Conservation (phyloP, 2,329 filamentous ascomycete genomes). For the Ilyonectria destructans region DNA sequence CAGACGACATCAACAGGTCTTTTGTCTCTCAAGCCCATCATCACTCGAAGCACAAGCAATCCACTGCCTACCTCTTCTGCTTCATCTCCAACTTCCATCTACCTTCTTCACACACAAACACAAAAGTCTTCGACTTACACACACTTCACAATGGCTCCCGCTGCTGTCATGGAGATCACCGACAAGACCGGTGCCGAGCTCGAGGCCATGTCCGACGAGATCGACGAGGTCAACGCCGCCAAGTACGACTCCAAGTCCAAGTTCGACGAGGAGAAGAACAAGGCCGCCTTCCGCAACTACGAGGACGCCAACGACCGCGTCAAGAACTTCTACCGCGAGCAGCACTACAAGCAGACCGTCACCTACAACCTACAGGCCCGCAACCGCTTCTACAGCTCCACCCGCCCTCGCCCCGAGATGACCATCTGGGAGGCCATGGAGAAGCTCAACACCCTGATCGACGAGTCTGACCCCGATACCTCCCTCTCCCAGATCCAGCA, state of each 20-base stretch:
- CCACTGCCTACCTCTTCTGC: slow-evolving; percentile 5
- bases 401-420: slow-evolving; percentile 78
- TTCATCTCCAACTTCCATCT: slow-evolving; percentile 9
- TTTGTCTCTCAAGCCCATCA: slow-evolving; percentile 28
- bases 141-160: slow-evolving; percentile 47
- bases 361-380: slow-evolving; percentile 89
- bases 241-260: slow-evolving; percentile 70
- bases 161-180: slow-evolving; percentile 46
- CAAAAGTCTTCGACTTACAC: slow-evolving; percentile 35
- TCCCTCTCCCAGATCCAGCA: slow-evolving; percentile 91
- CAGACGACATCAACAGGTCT: slow-evolving; percentile 18
- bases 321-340: slow-evolving; percentile 87
- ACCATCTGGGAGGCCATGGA: slow-evolving; percentile 93
- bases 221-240: slow-evolving; percentile 69
- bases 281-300: slow-evolving; percentile 86
- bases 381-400: slow-evolving; percentile 70
- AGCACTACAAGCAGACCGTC: slow-evolving; percentile 81
- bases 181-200: slow-evolving; percentile 53
- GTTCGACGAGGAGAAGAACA: slow-evolving; percentile 84
- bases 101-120: slow-evolving; percentile 5
- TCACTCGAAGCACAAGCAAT: slow-evolving; percentile 13
- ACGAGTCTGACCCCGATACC: slow-evolving; percentile 93
- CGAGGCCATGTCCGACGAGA: slow-evolving; percentile 65
- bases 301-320: slow-evolving; percentile 87
- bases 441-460: slow-evolving; percentile 91